A percentile compares a stretch with the other conserved stretches of the same genome.
Conservation (phyloP, 2,329 filamentous ascomycete species). For the Colletotrichum sp. region DNA sequence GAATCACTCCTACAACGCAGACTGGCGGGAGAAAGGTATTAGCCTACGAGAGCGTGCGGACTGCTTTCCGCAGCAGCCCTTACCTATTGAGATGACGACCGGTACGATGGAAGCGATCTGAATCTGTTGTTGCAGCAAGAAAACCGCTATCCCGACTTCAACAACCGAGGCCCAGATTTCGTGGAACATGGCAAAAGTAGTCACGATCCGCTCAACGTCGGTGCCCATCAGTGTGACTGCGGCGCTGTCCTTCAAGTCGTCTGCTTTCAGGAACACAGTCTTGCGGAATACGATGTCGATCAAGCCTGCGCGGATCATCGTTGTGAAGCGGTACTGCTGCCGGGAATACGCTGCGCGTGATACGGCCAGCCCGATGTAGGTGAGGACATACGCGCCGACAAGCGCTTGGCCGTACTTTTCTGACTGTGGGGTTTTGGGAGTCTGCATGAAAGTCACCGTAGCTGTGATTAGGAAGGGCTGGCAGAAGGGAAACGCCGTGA, state of each 20-base stretch:
- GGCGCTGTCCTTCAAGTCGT: conserved; percentile 28
- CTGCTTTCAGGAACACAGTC: conserved; percentile 26
- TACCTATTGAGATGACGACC: conserved; percentile 47
- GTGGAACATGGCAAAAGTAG: conserved; percentile 20
- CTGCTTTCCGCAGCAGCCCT: conserved; percentile 16
- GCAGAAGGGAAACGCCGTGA: conserved; percentile 26
- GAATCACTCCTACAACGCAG: conserved; percentile 36
- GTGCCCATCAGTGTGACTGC: conserved; percentile 40
- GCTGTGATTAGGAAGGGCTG: conserved; percentile 28
- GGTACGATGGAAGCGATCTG: conserved; percentile 44
- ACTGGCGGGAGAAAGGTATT: conserved; percentile 26
- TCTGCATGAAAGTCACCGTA: conserved; percentile 18
- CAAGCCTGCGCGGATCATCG: conserved; percentile 29
- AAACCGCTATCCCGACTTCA: conserved; percentile 28
- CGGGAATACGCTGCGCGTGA: conserved; percentile 34
- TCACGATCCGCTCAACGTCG: conserved; percentile 35
- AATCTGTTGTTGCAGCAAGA: conserved; percentile 33
- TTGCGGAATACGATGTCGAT: conserved; percentile 31
- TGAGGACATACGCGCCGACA: conserved; percentile 32
- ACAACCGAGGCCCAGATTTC: conserved; percentile 25
- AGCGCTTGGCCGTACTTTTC: conserved; percentile 26
- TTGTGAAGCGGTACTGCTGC: conserved; percentile 28
- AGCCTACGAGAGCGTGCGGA: background rate
- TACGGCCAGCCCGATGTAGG: conserved; percentile 34
- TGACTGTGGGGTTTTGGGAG: conserved; percentile 18